These are phyloP conservation scores for Podila verticillata DNA, from an alignment of 192 early-diverging fungal genomes.

Conservation along the genomic window DNA sequence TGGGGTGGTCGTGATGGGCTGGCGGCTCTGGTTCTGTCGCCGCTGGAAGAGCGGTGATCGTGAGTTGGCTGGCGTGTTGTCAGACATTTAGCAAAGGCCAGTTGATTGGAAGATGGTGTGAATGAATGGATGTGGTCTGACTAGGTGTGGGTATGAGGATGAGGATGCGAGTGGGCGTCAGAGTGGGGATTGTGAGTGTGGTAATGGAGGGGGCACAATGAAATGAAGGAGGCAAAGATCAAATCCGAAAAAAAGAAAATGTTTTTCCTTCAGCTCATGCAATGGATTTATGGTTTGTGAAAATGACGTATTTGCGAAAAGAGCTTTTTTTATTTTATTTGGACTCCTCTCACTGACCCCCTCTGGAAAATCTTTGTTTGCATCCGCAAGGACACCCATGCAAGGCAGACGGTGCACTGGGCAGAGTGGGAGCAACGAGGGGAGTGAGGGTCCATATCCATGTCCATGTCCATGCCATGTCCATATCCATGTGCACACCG, in stretches of 20 bases:
- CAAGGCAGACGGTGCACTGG: too few relatives aligned
- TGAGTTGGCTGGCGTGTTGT: slow-evolving; percentile 1
- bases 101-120: neutral
- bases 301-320: neutral
- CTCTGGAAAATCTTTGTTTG: neutral
- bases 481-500: neutral
- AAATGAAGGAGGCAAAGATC: neutral
- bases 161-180: neutral
- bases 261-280: neutral
- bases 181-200: neutral
- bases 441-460: neutral
- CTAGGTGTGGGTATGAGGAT: neutral
- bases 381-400: too few relatives aligned
- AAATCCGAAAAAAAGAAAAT: slow-evolving; percentile 1
- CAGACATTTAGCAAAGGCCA: too few relatives aligned
- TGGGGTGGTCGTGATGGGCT: slow-evolving; percentile 7
- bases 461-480: neutral
- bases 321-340: too few relatives aligned
- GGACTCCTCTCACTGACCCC: neutral
- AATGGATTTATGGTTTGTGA: neutral
- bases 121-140: too few relatives aligned
- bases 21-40: slow-evolving; percentile 11
- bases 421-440: too few relatives aligned
- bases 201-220: neutral
- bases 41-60: slow-evolving; percentile 21